Base-by-base conservation (phyloP, 2,329 filamentous ascomycete genomes). In the Dothistroma septosporum region DNA sequence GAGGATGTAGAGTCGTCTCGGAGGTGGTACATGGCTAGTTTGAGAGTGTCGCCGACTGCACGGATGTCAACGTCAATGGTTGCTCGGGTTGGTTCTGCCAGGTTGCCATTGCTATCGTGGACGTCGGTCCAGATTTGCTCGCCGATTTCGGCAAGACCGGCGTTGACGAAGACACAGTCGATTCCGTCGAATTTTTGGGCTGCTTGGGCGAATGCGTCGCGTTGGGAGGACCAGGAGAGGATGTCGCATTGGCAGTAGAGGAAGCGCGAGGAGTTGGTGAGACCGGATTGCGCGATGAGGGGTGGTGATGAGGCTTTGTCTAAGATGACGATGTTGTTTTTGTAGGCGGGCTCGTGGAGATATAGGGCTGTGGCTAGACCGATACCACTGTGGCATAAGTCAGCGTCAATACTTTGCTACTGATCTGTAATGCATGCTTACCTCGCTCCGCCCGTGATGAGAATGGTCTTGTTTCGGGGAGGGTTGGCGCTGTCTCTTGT, bases 101-200 rank as follows among this genome's bases (percentile, higher is more conserved):
- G 67, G 60, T 77, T 66, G 0, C 79, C 79, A 5, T 73, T 58
- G 0, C 47, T 60, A 55, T 81, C 78, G 5, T 77, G 54, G 9
- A 76, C 72, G 55, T 80, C 78, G 4, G 73, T 76, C 72, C 81
- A 82, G 69, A 82, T 80, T 62, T 81, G 79, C 52, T 82, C 79
- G 46, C 73, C 73, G 53, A 78, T 74, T 63, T 82, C 80, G 31
- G 77, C 74, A 24, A 82, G 77, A 0, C 80, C 80, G 5, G 80
- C 79, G 56, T 82, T 82, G 52, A 81, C 77, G 63, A 80, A 82
- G 14, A 82, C 78, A 44, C 71, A 72, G 57, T 79, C 77, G 47
- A 82, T 77, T 10, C 73, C 70, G 7, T 76, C 75, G 67, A 81
- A 81, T 31, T 75, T 75, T 7, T 68, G 55, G 55, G 77, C 67